Base-by-base conservation (phyloP, 139 green algal genomes). In the Ettlia oleoabundans region DNA sequence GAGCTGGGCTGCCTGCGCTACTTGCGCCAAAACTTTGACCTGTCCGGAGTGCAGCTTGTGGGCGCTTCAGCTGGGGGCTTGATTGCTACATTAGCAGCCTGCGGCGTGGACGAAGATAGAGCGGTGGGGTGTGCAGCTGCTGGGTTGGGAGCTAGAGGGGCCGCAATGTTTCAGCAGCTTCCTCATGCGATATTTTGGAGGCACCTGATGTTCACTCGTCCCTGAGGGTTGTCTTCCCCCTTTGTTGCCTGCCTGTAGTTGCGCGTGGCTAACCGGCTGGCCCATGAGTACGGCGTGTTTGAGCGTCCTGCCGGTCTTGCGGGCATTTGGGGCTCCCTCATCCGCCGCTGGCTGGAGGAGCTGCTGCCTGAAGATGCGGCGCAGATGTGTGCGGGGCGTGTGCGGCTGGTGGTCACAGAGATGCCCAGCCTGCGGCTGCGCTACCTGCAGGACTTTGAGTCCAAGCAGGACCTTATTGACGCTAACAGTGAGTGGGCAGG, bases 241-340 rank as follows among this genome's bases (percentile, higher is more conserved):
- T 41, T 38, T 33, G 70, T n/a, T 67, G 13, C 47, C 13, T 10
- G 13, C 47, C 33, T 15, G 28, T 53, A 80, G 73, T 51, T 80
- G 21, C 73, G 73, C 26, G 73, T 80, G 33, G 73, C 73, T 0
- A 80, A 92, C 66, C 37, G 76, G 37, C 71, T 93, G 1, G 76
- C 86, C 19, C 19, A 88, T 28, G 82, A 91, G 43, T 70, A 84
- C 66, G 74, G 84, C 26, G 62, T 95, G 19, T 92, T 84, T 42
- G 55, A 86, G 28, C 82, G 91, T 1, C 82, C 84, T 0, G 68
- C 83, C 5, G 93, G 93, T 1, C 78, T 97, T 68, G 72, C 68
- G 22, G 92, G 92, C 41, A 86, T 96, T 32, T 97, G 92, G 92
- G 93, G 93, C 4, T 53, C 63, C 3, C 73, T 96, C 7, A 82